phyloP scores from a whole-genome alignment of 2,329 filamentous ascomycete genomes.

The Trichoderma atrobrunneum region DNA sequence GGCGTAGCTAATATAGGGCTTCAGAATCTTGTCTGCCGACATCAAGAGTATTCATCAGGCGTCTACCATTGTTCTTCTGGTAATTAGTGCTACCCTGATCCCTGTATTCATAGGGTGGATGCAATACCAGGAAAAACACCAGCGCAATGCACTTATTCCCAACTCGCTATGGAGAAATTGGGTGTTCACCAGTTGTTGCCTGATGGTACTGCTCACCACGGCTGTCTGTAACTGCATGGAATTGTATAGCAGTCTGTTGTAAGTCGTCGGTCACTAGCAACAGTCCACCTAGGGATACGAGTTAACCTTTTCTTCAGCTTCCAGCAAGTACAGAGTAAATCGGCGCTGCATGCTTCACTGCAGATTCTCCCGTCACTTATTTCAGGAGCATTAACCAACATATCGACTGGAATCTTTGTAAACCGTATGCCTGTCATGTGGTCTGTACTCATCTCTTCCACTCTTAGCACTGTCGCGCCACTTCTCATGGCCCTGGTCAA shows the following conservation, averaged over 20 bases:
- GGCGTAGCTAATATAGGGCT: background rate
- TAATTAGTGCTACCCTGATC: slow-evolving; percentile 41
- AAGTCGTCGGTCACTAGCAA: slow-evolving; percentile 23
- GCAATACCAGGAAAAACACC: slow-evolving; percentile 42
- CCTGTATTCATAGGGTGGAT: slow-evolving; percentile 55
- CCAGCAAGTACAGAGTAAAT: slow-evolving; percentile 47
- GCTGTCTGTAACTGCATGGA: slow-evolving; percentile 48
- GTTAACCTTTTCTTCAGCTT: slow-evolving; percentile 38
- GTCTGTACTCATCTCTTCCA: slow-evolving; percentile 39
- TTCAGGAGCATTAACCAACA: slow-evolving; percentile 42
- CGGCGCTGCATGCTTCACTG: slow-evolving; percentile 44
- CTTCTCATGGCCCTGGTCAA: slow-evolving; percentile 54
- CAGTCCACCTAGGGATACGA: background rate
- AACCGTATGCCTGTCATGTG: slow-evolving; percentile 40
- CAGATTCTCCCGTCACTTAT: slow-evolving; percentile 46
- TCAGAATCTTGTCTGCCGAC: slow-evolving; percentile 34
- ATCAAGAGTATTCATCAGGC: slow-evolving; percentile 42
- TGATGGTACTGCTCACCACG: slow-evolving; percentile 46
- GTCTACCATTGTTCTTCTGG: slow-evolving; percentile 45
- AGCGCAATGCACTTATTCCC: slow-evolving; percentile 56
- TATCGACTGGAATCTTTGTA: slow-evolving; percentile 45
- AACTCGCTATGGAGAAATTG: slow-evolving; percentile 60
- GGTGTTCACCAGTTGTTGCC: slow-evolving; percentile 54
- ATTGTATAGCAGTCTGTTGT: slow-evolving; percentile 49
- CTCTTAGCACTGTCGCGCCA: slow-evolving; percentile 45